These are phyloP conservation scores for Fusarium irregulare DNA, from an alignment of 2,329 filamentous ascomycete genomes.

Conservation along the genomic window DNA sequence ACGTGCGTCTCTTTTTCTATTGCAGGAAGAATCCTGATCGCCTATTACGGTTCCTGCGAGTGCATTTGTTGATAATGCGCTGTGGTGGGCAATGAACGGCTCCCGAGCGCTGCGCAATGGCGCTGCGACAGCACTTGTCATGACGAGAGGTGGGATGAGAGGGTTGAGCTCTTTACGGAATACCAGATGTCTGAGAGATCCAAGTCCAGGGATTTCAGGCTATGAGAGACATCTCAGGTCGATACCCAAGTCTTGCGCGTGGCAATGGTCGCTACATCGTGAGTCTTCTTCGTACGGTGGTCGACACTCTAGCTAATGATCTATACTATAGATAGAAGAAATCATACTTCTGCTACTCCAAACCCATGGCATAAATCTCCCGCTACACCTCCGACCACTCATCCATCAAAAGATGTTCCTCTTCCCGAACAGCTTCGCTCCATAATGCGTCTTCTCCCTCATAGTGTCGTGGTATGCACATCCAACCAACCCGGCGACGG, in stretches of 20 bases:
- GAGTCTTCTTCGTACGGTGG: constrained; percentile 5
- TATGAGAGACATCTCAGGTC: background rate
- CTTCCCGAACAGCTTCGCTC: constrained; percentile 62
- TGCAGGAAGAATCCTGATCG: no score
- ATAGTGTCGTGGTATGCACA: constrained; percentile 68
- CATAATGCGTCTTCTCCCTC: constrained; percentile 65
- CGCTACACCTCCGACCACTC: constrained; percentile 50
- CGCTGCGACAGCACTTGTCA: constrained; percentile 28
- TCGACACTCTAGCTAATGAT: constrained; percentile 13
- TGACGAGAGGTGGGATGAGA: constrained; percentile 29
- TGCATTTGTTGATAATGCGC: constrained; percentile 30
- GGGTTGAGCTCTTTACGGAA: constrained; percentile 31
- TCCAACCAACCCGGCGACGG: constrained; percentile 51
- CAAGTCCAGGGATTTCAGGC: background rate
- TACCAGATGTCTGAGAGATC: background rate
- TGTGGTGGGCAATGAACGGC: constrained; percentile 40
- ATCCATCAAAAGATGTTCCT: constrained; percentile 48
- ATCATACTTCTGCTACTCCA: constrained; percentile 30
- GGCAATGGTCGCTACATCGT: constrained; percentile 24
- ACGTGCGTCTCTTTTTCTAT: background rate
- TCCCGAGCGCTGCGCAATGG: constrained; percentile 41
- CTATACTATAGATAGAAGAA: constrained; percentile 26
- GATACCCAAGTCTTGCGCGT: background rate
- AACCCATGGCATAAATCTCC: constrained; percentile 48
- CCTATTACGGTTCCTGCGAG: background rate